Percentiles rank a stretch among this genome's conserved stretches.
Evolutionary conservation across 148 eudicot species (phyloP).

Genomic region (Vaccinium macrocarpon): DNA sequence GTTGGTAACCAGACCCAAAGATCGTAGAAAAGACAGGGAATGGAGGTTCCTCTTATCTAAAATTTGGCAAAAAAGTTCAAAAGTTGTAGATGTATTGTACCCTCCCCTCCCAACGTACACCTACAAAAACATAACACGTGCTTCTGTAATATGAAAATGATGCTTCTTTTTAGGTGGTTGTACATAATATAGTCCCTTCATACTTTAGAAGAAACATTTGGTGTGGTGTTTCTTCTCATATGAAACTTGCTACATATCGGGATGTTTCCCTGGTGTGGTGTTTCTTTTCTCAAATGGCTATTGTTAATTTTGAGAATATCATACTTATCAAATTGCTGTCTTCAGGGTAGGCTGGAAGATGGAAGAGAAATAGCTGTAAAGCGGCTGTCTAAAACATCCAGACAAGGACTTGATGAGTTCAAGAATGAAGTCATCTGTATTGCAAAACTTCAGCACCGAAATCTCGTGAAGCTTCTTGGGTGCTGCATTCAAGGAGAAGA

Average conservation of each 20-base stretch:
- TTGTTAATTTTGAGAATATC: no score
- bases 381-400: conserved; percentile 20
- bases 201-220: neutral
- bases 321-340: neutral
- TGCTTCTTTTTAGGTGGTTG: neutral
- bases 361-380: conserved; percentile 30
- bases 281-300: neutral
- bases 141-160: neutral
- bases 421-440: conserved; percentile 26
- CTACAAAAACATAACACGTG: neutral
- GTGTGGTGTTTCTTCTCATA: neutral
- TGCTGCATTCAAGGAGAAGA: conserved; percentile 24
- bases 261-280: neutral
- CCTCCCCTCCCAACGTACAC: no score
- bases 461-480: conserved; percentile 26
- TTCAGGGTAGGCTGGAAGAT: conserved; percentile 20
- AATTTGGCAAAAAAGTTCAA: no score
- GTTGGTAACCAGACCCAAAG: no score
- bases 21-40: no score
- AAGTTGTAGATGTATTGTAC: no score
- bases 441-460: conserved; percentile 29
- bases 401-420: conserved; percentile 26
- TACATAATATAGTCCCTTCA: neutral
- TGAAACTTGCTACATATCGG: neutral
- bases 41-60: no score